A percentile compares a stretch with the other conserved stretches of the same genome.
Evolutionary conservation across 2,329 filamentous ascomycete species (phyloP).

Genomic region (Lasiodiplodia sp.): DNA sequence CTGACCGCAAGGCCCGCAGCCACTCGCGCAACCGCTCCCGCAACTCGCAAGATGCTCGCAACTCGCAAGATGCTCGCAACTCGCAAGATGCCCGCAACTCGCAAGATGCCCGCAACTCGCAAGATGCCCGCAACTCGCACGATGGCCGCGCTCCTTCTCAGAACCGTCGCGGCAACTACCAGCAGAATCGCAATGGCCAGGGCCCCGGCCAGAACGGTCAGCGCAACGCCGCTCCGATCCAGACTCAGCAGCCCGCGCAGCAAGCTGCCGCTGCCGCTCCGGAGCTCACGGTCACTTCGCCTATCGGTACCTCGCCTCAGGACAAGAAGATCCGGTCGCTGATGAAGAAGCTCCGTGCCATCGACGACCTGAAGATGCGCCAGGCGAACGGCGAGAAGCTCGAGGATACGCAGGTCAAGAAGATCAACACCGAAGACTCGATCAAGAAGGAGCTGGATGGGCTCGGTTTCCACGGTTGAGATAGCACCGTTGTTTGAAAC

Average conservation of each 20-base stretch:
- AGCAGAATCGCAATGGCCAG: slow-evolving; percentile 13
- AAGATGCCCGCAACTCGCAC: slow-evolving; percentile 35
- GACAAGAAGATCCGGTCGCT: slow-evolving; percentile 95
- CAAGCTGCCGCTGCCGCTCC: slow-evolving; percentile 41
- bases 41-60: slow-evolving; percentile 1
- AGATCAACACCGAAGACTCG: slow-evolving; percentile 86
- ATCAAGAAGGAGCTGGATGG: slow-evolving; percentile 83
- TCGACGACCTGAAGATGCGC: slow-evolving; percentile 98
- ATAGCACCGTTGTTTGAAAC: background rate
- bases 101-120: slow-evolving; percentile 9
- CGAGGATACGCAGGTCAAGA: slow-evolving; percentile 98
- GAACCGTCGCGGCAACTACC: slow-evolving; percentile 22
- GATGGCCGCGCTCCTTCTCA: slow-evolving; percentile 25
- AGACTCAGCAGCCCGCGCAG: slow-evolving; percentile 39
- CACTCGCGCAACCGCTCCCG: slow-evolving; percentile 62
- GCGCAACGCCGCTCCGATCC: slow-evolving; percentile 35
- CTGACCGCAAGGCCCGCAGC: slow-evolving; percentile 67
- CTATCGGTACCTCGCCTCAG: slow-evolving; percentile 69
- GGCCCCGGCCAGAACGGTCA: slow-evolving; percentile 8
- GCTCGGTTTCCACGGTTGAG: slow-evolving; percentile 54
- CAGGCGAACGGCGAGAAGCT: slow-evolving; percentile 93
- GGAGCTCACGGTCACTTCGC: slow-evolving; percentile 62
- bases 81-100: slow-evolving; percentile 15
- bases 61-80: background rate
- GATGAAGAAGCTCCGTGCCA: slow-evolving; percentile 96